Evolutionary conservation across 2,329 filamentous ascomycete genomes (phyloP), one percentile per base, ranked within the genome.

Genomic region (Fusarium nelsonii): DNA sequence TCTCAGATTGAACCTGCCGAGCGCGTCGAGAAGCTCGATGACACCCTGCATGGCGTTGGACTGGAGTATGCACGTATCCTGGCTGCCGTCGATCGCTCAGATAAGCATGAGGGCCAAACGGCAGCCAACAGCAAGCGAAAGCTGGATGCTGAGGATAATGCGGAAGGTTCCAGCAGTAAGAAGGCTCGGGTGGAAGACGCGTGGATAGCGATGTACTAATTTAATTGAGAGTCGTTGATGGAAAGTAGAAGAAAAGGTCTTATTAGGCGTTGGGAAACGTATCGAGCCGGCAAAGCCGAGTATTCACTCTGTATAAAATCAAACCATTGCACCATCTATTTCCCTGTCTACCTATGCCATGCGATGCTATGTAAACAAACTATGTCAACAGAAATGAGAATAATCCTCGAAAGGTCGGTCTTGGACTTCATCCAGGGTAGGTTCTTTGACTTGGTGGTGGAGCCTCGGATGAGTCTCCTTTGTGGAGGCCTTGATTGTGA

Each of bases 21-120:
- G 77, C 85, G 91, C 36, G 87, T 91, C 9, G 86, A 92, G 59
- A 93, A 91, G 82, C 82, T 97, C 5, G 87, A 92, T 50, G 86
- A 91, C 70, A 91, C 90, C 0, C 81, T 94, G 23, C 82, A 84
- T 16, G 87, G 86, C 48, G 90, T 95, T 16, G 87, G 92, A 73
- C 85, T 89, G 51, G 92, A 93, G 70, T 95, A 94, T 77, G 86
- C 87, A n/a, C 84, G 88, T 54, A 81, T 93, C 40, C 79, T 95
- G 37, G 78, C 79, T 16, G 79, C 81, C 50, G 77, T 78, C 37
- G 83, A 87, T 53, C 78, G 79, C n/a, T 76, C 74, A 34, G 58
- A 74, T 26, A 74, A 78, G 52, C 73, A 80, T 52, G 57, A 58
- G 48, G 56, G 40, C 18, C 64, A 58, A 43, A 49, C 41, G 39